phyloP scores from a whole-genome alignment of 768 basidiomycete genomes.

The Leucosporidium creatinivorum region DNA sequence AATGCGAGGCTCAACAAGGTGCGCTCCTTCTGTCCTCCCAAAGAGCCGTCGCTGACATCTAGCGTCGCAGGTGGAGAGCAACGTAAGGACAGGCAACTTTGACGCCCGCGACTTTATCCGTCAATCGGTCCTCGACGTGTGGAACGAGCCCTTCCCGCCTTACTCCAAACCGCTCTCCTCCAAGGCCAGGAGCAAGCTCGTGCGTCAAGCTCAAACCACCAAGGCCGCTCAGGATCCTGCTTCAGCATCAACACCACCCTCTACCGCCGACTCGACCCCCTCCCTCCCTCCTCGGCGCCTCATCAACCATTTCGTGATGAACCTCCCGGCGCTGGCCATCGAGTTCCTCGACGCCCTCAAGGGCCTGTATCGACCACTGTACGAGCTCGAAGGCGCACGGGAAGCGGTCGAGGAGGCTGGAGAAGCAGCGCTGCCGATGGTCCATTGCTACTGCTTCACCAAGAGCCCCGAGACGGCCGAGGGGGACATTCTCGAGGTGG shows the following conservation, averaged over 20 bases:
- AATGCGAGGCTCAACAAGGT: conserved; percentile 77
- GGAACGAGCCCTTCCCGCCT: conserved; percentile 61
- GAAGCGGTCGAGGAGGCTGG: conserved; percentile 33
- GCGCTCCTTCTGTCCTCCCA: conserved; percentile 35
- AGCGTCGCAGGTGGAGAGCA: conserved; percentile 55
- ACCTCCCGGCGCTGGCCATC: conserved; percentile 86
- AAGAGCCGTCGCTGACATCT: not conserved
- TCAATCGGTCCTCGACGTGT: conserved; percentile 50
- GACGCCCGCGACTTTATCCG: conserved; percentile 85
- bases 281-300: conserved; percentile 47
- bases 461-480: conserved; percentile 68
- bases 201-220: conserved; percentile 14
- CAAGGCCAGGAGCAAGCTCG: conserved; percentile 20
- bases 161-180: conserved; percentile 15
- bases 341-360: conserved; percentile 81
- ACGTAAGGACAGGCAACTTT: conserved; percentile 65
- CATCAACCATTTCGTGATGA: conserved; percentile 90
- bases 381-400: conserved; percentile 33
- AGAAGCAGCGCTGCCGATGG: conserved; percentile 59
- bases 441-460: conserved; percentile 96
- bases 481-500: conserved; percentile 70
- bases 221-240: not conserved
- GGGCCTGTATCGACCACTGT: conserved; percentile 54
- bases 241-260: not conserved
- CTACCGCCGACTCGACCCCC: not conserved